A percentile compares a stretch with the other conserved stretches of the same genome.
Evolutionary conservation across 2,329 filamentous ascomycete species (phyloP).

Genomic region (Pestalotiopsis sp.): DNA sequence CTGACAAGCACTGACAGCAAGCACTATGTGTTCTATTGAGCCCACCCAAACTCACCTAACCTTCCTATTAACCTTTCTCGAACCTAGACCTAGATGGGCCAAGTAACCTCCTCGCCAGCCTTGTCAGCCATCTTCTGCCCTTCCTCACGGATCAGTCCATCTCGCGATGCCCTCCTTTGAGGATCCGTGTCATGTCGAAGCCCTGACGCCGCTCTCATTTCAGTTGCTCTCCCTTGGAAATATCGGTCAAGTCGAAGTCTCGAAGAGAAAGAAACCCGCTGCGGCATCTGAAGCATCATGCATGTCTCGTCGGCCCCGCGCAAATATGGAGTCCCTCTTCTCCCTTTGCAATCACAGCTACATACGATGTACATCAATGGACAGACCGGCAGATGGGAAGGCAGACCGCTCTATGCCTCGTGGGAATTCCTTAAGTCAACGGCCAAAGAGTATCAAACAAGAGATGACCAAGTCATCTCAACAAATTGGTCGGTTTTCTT

Average conservation of each 20-base stretch:
- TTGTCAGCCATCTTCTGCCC: neutral
- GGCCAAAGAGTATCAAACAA: neutral
- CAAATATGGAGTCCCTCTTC: neutral
- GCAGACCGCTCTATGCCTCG: neutral
- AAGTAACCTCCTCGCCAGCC: no score
- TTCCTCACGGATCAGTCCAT: neutral
- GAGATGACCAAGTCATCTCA: neutral
- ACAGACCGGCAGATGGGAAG: neutral
- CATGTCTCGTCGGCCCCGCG: neutral
- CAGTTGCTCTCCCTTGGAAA: neutral
- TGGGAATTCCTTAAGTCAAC: neutral
- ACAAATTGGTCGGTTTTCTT: neutral
- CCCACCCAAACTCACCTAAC: neutral
- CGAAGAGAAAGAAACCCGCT: neutral
- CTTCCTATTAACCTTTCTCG: neutral
- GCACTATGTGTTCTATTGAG: no score
- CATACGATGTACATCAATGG: neutral
- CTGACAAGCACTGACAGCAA: no score
- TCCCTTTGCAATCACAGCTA: neutral
- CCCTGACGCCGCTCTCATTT: constrained; percentile 4
- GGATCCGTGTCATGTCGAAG: neutral
- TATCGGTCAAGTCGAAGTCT: neutral
- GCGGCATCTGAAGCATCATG: neutral
- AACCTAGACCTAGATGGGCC: no score
- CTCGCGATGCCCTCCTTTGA: neutral